These are phyloP conservation scores for Neonectria faginata DNA, from an alignment of 2,329 filamentous ascomycete species.

Conservation along the genomic window DNA sequence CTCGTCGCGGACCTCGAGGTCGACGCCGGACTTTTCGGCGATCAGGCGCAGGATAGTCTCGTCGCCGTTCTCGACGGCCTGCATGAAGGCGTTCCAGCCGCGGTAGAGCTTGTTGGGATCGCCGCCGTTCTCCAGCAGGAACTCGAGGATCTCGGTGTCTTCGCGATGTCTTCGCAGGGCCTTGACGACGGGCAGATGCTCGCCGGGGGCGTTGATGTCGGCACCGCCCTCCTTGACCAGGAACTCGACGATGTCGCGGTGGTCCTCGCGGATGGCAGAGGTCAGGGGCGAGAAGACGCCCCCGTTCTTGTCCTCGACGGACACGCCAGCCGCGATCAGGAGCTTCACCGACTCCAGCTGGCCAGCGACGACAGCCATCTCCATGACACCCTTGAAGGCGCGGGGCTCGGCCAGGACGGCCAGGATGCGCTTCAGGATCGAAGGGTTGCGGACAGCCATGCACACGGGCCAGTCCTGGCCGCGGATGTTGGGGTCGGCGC, in stretches of 20 bases:
- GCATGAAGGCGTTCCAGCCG: constrained; percentile 74
- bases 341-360: constrained; percentile 76
- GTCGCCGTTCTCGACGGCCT: constrained; percentile 74
- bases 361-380: constrained; percentile 75
- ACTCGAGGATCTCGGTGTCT: constrained; percentile 70
- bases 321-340: constrained; percentile 72
- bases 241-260: constrained; percentile 70
- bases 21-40: constrained; percentile 60
- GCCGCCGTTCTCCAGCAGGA: constrained; percentile 72
- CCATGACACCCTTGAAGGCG: constrained; percentile 74
- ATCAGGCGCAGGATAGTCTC: constrained; percentile 64
- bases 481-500: constrained; percentile 71
- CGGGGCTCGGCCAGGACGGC: constrained; percentile 67
- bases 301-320: constrained; percentile 77
- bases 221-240: constrained; percentile 72
- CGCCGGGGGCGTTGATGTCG: constrained; percentile 74
- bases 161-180: constrained; percentile 70
- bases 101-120: constrained; percentile 77
- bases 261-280: constrained; percentile 73
- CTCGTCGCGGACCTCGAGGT: constrained; percentile 66
- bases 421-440: constrained; percentile 69
- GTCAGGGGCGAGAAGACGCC: constrained; percentile 79
- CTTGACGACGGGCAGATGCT: constrained; percentile 78
- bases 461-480: constrained; percentile 78
- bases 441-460: constrained; percentile 73